Conservation (phyloP, 2,329 filamentous ascomycete species). For the Alternaria gansuensis region DNA sequence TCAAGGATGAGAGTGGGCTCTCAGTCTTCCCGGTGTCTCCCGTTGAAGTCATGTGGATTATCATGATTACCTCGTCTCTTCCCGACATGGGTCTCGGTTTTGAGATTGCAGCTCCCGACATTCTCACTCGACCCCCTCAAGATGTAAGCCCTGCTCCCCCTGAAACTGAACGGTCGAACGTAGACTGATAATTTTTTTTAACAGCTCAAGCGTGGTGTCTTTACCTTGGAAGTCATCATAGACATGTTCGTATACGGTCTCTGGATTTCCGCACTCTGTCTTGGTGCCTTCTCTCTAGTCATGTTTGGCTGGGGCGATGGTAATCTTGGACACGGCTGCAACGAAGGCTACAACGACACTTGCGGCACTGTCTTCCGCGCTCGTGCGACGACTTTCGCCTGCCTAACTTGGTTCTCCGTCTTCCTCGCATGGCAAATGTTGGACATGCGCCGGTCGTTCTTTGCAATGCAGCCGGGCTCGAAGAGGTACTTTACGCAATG, state of each 20-base stretch:
- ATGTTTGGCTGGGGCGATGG: constrained; percentile 48
- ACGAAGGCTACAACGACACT: constrained; percentile 37
- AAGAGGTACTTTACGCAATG: constrained; percentile 67
- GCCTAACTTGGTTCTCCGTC: constrained; percentile 77
- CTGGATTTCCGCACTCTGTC: constrained; percentile 47
- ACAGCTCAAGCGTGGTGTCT: constrained; percentile 45
- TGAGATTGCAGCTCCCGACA: constrained; percentile 48
- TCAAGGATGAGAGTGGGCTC: constrained; percentile 44
- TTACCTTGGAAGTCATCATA: constrained; percentile 47
- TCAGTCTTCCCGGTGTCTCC: constrained; percentile 52
- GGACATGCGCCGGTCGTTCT: constrained; percentile 75
- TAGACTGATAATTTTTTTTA: constrained; percentile 23
- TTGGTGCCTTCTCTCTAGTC: constrained; percentile 47
- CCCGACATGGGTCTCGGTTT: constrained; percentile 50
- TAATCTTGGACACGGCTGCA: constrained; percentile 46
- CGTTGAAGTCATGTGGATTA: constrained; percentile 52
- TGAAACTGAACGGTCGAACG: neutral
- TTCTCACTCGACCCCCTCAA: constrained; percentile 32
- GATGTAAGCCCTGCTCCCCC: constrained; percentile 16
- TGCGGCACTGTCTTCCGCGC: constrained; percentile 58
- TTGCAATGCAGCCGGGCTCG: constrained; percentile 72
- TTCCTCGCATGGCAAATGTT: constrained; percentile 79
- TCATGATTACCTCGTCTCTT: constrained; percentile 51
- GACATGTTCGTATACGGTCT: constrained; percentile 52
- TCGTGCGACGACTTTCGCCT: constrained; percentile 76